Evolutionary conservation across 1,284 basidiomycete genomes (phyloP).

Genomic region (Ceratobasidium sp.): DNA sequence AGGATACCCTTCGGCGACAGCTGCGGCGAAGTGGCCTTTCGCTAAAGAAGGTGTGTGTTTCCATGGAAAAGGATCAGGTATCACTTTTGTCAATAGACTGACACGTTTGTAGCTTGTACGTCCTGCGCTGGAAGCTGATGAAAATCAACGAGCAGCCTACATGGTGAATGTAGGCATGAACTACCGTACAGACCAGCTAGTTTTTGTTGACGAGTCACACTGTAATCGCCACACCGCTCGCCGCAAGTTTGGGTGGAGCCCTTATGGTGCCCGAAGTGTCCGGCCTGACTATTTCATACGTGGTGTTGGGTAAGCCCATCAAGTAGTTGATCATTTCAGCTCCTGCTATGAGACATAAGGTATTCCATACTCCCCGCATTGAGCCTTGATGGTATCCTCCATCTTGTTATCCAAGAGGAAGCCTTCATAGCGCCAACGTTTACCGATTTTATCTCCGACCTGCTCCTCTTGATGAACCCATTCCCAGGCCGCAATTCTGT

Average conservation of each 20-base stretch:
- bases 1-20: not conserved
- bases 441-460: constrained; percentile 28
- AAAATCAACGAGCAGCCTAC: not conserved
- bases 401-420: constrained; percentile 42
- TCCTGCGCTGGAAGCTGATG: constrained; percentile 9
- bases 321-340: not conserved
- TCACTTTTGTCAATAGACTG: too few species aligned
- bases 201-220: constrained; percentile 9
- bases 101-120: not conserved
- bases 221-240: not conserved
- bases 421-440: constrained; percentile 48
- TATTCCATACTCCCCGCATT: constrained; percentile 51
- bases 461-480: not conserved
- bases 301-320: constrained; percentile 44
- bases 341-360: constrained; percentile 22
- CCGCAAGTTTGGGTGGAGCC: constrained; percentile 44
- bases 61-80: not conserved
- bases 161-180: not conserved
- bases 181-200: constrained; percentile 1
- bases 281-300: constrained; percentile 45
- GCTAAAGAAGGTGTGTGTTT: not conserved
- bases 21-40: not conserved
- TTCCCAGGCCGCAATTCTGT: constrained; percentile 45
- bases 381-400: constrained; percentile 48
- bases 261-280: constrained; percentile 36